Percentiles rank a stretch among this genome's conserved stretches.
These are phyloP conservation scores for Hymenoscyphus fraxineus DNA, from an alignment of 2,329 filamentous ascomycete genomes.

Conservation along the genomic window DNA sequence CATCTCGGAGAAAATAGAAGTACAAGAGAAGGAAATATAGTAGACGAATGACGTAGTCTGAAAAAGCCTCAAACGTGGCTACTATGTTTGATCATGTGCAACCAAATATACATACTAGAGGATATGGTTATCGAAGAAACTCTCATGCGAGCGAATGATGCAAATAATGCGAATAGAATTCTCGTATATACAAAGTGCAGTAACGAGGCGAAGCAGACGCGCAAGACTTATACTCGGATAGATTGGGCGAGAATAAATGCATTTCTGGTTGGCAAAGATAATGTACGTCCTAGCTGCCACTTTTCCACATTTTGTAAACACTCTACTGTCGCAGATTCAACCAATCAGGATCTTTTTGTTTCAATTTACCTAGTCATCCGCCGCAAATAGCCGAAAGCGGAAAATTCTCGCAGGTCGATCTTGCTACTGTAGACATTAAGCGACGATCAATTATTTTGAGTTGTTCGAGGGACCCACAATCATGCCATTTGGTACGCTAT, in stretches of 20 bases:
- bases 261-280: background rate
- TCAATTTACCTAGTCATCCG: background rate
- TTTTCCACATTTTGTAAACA: background rate
- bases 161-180: background rate
- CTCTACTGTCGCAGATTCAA: background rate
- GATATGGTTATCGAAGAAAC: background rate
- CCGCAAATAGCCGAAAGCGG: constrained; percentile 4
- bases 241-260: background rate
- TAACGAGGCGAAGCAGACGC: background rate
- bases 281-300: background rate
- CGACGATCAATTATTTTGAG: background rate
- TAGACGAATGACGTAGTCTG: background rate
- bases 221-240: background rate
- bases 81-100: background rate
- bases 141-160: background rate
- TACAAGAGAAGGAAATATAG: background rate
- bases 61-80: background rate
- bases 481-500: background rate
- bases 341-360: background rate
- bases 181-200: background rate
- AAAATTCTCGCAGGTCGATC: background rate
- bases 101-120: background rate
- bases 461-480: background rate
- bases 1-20: background rate
- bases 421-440: background rate